Conservation (phyloP, 164 flowering plant genomes). For the Berberis thunbergii region DNA sequence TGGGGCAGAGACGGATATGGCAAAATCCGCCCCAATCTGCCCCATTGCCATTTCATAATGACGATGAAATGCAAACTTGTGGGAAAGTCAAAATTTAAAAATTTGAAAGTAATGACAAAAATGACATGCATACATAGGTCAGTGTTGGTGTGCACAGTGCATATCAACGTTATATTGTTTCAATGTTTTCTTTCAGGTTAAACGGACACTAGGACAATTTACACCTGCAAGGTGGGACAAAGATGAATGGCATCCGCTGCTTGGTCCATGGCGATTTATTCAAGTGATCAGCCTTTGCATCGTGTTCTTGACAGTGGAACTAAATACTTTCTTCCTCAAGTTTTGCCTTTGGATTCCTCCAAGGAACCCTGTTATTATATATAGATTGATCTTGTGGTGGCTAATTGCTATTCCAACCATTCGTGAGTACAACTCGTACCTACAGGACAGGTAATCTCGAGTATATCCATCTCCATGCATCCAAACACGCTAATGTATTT, state of each 20-base stretch:
- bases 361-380: conserved; percentile 72
- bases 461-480: too few species aligned
- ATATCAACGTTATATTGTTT: neutral
- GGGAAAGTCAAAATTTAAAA: too few species aligned
- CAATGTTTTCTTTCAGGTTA: conserved; percentile 40
- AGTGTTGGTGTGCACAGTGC: too few species aligned
- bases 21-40: too few species aligned
- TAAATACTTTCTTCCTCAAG: conserved; percentile 94
- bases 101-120: too few species aligned
- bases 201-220: conserved; percentile 87
- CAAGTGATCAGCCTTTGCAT: conserved; percentile 91
- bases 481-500: too few species aligned
- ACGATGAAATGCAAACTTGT: too few species aligned
- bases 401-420: conserved; percentile 90
- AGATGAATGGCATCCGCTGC: conserved; percentile 98
- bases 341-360: conserved; percentile 99
- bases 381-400: conserved; percentile 95
- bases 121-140: too few species aligned
- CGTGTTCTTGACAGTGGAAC: conserved; percentile 85
- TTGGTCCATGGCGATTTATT: conserved; percentile 93
- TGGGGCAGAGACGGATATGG: too few species aligned
- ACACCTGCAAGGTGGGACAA: conserved; percentile 99
- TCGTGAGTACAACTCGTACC: conserved; percentile 89
- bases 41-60: too few species aligned
- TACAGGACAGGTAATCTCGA: conserved; percentile 67